Evolutionary conservation across 805 yeast genomes (phyloP).

Genomic region (Lipomyces anomalus): DNA sequence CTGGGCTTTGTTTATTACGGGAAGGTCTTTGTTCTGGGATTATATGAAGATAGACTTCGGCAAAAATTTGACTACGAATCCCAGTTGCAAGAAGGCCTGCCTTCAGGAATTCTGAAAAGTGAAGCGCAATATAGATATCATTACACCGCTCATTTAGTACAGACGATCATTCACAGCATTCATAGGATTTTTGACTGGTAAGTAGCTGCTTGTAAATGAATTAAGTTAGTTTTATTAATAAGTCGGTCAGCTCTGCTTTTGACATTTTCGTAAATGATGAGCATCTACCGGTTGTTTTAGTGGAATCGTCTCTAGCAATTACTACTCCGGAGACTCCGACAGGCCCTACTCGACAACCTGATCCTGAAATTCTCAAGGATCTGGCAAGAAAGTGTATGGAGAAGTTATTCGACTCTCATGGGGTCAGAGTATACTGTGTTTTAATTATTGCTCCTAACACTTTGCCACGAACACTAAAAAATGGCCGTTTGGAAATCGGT

Average conservation of each 20-base stretch:
- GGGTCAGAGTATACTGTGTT: slow-evolving; percentile 74
- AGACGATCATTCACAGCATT: slow-evolving; percentile 74
- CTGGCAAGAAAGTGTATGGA: slow-evolving; percentile 45
- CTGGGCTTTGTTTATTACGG: slow-evolving; percentile 86
- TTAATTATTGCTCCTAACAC: slow-evolving; percentile 73
- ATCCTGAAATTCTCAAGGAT: slow-evolving; percentile 42
- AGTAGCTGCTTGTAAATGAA: too few species aligned
- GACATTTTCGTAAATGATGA: slow-evolving; percentile 76
- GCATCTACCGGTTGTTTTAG: slow-evolving; percentile 74
- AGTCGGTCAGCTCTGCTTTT: slow-evolving; percentile 84
- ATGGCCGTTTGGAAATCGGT: slow-evolving; percentile 89
- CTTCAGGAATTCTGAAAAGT: too few species aligned
- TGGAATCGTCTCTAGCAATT: slow-evolving; percentile 61
- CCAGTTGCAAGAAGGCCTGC: slow-evolving; percentile 1
- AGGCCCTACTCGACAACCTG: slow-evolving; percentile 30
- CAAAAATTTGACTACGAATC: slow-evolving; percentile 55
- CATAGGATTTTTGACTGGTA: slow-evolving; percentile 82
- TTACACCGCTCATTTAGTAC: slow-evolving; percentile 80
- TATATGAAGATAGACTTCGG: slow-evolving; percentile 84
- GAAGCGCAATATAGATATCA: slow-evolving; percentile 49
- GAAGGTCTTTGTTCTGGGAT: slow-evolving; percentile 78
- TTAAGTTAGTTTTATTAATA: too few species aligned
- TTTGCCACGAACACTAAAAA: slow-evolving; percentile 74
- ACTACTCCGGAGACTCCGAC: slow-evolving; percentile 27
- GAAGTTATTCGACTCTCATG: slow-evolving; percentile 52